phyloP scores from a whole-genome alignment of 169 alveolate species.

The Eimeria mitis region DNA sequence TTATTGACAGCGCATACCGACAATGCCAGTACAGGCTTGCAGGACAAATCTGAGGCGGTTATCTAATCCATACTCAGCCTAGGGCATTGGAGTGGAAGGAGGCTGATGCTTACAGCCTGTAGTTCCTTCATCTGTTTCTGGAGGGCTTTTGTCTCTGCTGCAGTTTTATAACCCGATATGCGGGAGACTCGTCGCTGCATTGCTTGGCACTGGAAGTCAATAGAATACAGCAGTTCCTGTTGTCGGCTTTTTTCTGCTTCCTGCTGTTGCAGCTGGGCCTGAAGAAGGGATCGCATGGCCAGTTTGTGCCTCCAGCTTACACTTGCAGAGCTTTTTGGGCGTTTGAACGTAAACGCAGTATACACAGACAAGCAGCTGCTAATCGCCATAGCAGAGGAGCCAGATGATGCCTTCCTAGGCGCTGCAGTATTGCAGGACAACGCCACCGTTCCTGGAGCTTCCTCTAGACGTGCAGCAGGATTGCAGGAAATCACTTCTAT shows the following conservation, averaged over 20 bases:
- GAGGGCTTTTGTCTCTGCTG: conserved; percentile 94
- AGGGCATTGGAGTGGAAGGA: conserved; percentile 56
- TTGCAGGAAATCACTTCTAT: background rate
- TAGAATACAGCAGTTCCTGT: conserved; percentile 94
- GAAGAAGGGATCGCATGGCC: conserved; percentile 9
- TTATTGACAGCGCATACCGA: background rate
- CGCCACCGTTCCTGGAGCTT: background rate
- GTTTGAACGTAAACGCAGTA: background rate
- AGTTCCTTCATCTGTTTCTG: conserved; percentile 87
- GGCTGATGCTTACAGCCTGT: conserved; percentile 85
- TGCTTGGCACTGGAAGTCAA: conserved; percentile 95
- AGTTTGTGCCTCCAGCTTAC: background rate
- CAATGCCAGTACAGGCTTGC: background rate
- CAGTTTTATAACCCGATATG: conserved; percentile 94
- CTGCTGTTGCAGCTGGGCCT: conserved; percentile 93
- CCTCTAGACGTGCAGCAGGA: background rate
- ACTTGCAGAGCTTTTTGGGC: background rate
- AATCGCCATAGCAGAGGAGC: background rate
- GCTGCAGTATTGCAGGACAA: background rate
- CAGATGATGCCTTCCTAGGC: background rate
- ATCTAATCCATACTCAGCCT: background rate
- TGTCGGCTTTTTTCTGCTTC: conserved; percentile 94
- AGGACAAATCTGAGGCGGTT: background rate
- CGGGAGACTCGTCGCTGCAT: conserved; percentile 96
- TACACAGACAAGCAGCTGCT: background rate